Conservation (phyloP, 2,329 filamentous ascomycete species). For the Fusarium mexicanum region DNA sequence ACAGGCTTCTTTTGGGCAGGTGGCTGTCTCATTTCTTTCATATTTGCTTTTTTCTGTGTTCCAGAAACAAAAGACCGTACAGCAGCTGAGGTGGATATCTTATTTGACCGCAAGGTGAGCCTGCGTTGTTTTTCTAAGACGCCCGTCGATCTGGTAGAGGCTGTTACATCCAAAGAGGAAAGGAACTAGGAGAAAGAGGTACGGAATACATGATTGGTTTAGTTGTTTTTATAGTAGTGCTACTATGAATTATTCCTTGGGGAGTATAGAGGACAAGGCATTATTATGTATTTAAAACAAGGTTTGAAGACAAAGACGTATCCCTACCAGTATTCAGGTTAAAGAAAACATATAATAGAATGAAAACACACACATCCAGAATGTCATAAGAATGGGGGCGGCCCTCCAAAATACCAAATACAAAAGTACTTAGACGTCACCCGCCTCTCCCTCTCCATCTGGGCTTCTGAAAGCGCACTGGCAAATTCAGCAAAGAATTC, state of each 20-base stretch:
- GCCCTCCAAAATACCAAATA: background rate
- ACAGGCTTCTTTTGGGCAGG: background rate
- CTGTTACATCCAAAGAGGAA: background rate
- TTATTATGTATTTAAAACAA: no score
- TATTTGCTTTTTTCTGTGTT: background rate
- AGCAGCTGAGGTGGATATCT: background rate
- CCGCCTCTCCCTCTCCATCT: background rate
- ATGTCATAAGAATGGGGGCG: background rate
- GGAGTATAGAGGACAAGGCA: no score
- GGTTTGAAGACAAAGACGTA: accelerated
- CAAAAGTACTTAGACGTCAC: background rate
- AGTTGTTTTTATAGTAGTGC: no score
- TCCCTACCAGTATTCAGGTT: no score
- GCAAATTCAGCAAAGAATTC: background rate
- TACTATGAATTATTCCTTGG: accelerated
- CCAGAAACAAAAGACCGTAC: background rate
- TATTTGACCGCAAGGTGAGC: background rate
- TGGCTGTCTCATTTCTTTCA: background rate
- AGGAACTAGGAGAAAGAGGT: background rate
- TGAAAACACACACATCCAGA: no score
- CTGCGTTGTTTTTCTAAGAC: background rate
- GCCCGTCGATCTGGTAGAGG: background rate
- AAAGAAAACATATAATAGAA: no score
- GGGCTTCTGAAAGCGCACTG: background rate
- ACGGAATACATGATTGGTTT: no score